Base-by-base conservation (phyloP, 2,329 filamentous ascomycete species). In the Calonectria crousiana region DNA sequence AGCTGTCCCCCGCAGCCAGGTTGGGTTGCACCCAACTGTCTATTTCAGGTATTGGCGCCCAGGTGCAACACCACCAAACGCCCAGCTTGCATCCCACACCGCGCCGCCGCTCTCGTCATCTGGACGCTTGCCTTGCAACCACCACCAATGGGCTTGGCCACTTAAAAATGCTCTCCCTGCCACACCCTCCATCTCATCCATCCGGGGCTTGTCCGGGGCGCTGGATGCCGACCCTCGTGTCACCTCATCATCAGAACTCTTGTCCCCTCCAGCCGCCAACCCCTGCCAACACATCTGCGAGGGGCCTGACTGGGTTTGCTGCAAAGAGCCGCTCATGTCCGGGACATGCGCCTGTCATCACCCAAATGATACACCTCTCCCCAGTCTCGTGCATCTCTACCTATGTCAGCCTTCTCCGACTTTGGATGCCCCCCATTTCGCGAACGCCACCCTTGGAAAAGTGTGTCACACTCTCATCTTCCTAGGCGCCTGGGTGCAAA, bases 41-140 rank as follows among this genome's bases (percentile, higher is more conserved):
- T 65, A 65, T 62, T 66, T 72, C 56, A 60, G 51, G 41, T 58
- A 71, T 78, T 67, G 62, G 60, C 69, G 64, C 68, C 56, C 68
- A 68, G 78, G 68, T 71, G 75, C 78, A 72, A 72, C 78, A 78
- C 77, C 75, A 73, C 75, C 67, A 32, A 65, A 71, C 62, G 53
- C 41, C 44, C 70, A 41, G 41, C 68, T 38, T 58, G 65, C 71
- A 77, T 51, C 67, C 77, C 75, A 78, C 76, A 75, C 73, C 62
- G 62, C 64, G 58, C 70, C 72, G 78, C 78, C 77, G 73, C 78
- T 78, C 78, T 80, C 78, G 78, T 80, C 78, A 80, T 80, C 76
- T 76, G 73, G 65, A 72, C 72, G 58, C 60, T 64, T 66, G 71
- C 69, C 72, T 74, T 72, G 78, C 78, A 75, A 78, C 77, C 77